These are phyloP conservation scores for Musa troglodytarum DNA, from an alignment of 176 grass and related monocot genomes.

Conservation along the genomic window DNA sequence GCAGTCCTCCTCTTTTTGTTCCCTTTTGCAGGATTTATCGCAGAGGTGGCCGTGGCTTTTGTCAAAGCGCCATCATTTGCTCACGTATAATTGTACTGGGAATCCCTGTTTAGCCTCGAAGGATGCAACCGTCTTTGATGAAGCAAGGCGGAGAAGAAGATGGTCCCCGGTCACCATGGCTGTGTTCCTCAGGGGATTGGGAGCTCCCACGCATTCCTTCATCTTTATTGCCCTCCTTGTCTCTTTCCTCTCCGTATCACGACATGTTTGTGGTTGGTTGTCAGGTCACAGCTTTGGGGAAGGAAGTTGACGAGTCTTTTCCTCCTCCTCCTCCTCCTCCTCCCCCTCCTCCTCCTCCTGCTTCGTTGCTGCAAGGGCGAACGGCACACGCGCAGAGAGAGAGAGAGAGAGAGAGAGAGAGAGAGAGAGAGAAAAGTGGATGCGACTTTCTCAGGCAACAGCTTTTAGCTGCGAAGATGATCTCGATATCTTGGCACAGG, in stretches of 20 bases:
- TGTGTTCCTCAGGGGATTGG: too few species aligned
- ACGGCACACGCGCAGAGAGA: not conserved
- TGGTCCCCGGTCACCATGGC: too few species aligned
- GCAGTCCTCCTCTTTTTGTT: not conserved
- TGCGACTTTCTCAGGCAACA: not conserved
- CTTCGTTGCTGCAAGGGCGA: not conserved
- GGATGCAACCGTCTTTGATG: too few species aligned
- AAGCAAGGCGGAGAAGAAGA: too few species aligned
- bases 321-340: not conserved
- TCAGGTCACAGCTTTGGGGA: not conserved
- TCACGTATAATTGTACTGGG: not conserved
- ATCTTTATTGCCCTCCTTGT: not conserved
- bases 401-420: not conserved
- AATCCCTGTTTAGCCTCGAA: too few species aligned
- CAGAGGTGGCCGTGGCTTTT: not conserved
- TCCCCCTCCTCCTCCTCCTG: too few species aligned
- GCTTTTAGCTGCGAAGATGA: not conserved
- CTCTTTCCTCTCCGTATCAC: not conserved
- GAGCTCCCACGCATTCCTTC: too few species aligned
- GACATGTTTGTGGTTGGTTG: not conserved
- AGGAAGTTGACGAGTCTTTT: not conserved
- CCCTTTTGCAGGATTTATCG: conserved; percentile 7
- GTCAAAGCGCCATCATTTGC: not conserved
- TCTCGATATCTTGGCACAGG: not conserved
- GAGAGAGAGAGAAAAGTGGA: not conserved